phyloP scores from a whole-genome alignment of 768 basidiomycete genomes.

The Lentinula edodes region DNA sequence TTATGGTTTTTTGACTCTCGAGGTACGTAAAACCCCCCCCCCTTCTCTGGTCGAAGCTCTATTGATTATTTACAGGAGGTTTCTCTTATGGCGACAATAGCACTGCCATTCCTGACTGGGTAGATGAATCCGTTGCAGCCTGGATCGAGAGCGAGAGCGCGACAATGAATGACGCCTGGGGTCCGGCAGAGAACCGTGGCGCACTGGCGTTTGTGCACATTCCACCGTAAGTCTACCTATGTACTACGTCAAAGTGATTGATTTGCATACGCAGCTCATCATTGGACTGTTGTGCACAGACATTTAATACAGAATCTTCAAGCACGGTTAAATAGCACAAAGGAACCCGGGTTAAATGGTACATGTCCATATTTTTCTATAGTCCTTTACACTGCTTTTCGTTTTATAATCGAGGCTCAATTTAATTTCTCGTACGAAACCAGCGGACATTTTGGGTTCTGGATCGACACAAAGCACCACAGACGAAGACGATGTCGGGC shows the following conservation, averaged over 20 bases:
- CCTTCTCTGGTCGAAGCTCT: neutral
- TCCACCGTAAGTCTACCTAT: constrained; percentile 48
- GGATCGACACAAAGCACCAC: constrained; percentile 61
- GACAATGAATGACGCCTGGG: constrained; percentile 56
- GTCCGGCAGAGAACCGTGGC: constrained; percentile 42
- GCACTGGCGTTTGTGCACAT: constrained; percentile 74
- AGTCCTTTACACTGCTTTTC: neutral
- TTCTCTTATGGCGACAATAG: constrained; percentile 38
- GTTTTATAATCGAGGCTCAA: neutral
- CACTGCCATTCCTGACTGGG: constrained; percentile 56
- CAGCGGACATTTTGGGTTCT: constrained; percentile 44
- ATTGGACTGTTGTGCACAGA: constrained; percentile 14
- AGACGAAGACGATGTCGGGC: constrained; percentile 28
- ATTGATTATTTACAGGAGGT: constrained; percentile 36
- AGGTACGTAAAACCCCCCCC: constrained; percentile 27
- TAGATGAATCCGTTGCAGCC: constrained; percentile 52
- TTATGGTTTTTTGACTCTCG: constrained; percentile 81
- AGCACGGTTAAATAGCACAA: constrained; percentile 22
- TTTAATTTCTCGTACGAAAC: neutral
- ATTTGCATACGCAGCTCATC: neutral
- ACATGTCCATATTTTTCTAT: neutral
- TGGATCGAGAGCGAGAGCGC: constrained; percentile 56
- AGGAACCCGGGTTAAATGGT: constrained; percentile 42
- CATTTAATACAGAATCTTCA: constrained; percentile 34
- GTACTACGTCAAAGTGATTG: neutral